Base-by-base conservation (phyloP, 2,329 filamentous ascomycete genomes). In the Lachnellula cervina region DNA sequence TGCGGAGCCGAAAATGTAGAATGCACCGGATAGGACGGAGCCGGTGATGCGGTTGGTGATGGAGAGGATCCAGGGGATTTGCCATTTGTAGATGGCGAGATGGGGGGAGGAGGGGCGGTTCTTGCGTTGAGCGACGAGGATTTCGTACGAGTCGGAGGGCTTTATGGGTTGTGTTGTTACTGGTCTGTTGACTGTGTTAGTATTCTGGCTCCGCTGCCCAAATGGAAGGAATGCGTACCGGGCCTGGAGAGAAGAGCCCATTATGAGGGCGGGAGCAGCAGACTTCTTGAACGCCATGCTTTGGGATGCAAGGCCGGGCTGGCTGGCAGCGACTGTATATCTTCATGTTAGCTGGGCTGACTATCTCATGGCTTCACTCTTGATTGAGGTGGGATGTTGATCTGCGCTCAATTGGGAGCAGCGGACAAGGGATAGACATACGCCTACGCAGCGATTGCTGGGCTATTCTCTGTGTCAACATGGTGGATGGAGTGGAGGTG, bases 81-180 rank as follows among this genome's bases (percentile, higher is more conserved):
- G 86, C 7, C 84, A 83, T 56, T 74, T 72, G 78, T 89, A 89
- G 79, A 90, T 89, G 67, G 71, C 62, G 59, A 90, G 79, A 70
- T 90, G 87, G 50, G 87, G 87, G 50, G 86, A 76, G 66, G 87
- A 77, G 60, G 87, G 87, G 58, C 87, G 86, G 64, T 78, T 73
- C 59, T 84, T 77, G 64, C 87, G 86, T 73, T 90, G 87, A 63
- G 81, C 78, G 59, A 78, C 79, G 69, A 90, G 84, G 73, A 89
- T 84, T 59, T 77, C 64, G 66, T 76, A 65, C 60, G 71, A 74
- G 56, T 77, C 70, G 46, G 68, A 59, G 46, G 73, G 70, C 44
- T 74, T 73, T 59, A 80, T 68, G 60, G 71, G 70, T 64, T 76
- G 66, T 42, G 77, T 77, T 59, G 77, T 72, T 67, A 76, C 75